phyloP scores from a whole-genome alignment of 179 eudicot genomes.

The Heliamphora ciliata region DNA sequence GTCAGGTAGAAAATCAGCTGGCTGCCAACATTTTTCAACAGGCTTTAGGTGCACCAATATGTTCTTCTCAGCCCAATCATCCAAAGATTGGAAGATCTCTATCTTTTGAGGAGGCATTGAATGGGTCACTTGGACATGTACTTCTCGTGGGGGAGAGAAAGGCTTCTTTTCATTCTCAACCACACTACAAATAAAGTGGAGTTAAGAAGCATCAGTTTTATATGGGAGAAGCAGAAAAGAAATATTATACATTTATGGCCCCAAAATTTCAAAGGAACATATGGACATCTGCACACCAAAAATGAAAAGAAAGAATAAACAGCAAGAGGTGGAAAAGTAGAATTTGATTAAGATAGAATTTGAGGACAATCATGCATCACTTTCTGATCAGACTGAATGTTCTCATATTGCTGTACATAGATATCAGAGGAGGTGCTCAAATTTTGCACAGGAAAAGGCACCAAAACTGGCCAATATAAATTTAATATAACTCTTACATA shows the following conservation, averaged over 20 bases:
- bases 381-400: not conserved
- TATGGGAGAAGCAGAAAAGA: not conserved
- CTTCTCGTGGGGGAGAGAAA: conserved; percentile 50
- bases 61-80: conserved; percentile 58
- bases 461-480: too few relatives aligned
- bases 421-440: not conserved
- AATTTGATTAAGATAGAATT: not conserved
- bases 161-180: conserved; percentile 44
- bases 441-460: not conserved
- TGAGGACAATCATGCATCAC: not conserved
- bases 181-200: conserved; percentile 28
- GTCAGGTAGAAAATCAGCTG: conserved; percentile 64
- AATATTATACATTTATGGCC: not conserved
- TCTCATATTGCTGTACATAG: not conserved
- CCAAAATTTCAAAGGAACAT: not conserved
- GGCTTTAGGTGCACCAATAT: conserved; percentile 53
- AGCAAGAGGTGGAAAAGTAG: not conserved
- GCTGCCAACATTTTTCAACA: conserved; percentile 72
- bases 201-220: not conserved
- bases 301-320: not conserved
- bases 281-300: not conserved
- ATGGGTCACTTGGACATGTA: conserved; percentile 55
- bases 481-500: not conserved
- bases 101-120: conserved; percentile 57
- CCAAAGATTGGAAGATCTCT: conserved; percentile 56